Conservation (phyloP, 148 eudicot genomes). For the Cornus kousa region DNA sequence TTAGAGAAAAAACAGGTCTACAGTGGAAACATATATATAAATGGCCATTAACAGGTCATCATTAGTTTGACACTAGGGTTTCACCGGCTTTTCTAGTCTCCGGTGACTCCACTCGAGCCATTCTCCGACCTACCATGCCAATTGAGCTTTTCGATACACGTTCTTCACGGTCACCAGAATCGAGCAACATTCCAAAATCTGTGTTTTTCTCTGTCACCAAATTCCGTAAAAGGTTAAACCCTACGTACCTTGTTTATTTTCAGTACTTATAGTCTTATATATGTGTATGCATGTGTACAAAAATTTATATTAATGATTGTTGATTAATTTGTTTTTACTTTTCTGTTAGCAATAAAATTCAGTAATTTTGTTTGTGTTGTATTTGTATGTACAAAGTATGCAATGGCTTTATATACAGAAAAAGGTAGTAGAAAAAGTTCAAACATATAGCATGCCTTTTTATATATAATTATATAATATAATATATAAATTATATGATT, state of each 20-base stretch:
- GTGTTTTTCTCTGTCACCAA: constrained; percentile 27
- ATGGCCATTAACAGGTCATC: too few relatives aligned
- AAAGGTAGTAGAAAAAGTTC: too few relatives aligned
- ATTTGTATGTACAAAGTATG: too few relatives aligned
- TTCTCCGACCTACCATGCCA: constrained; percentile 21
- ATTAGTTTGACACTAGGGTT: constrained; percentile 47
- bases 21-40: too few relatives aligned
- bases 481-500: too few relatives aligned
- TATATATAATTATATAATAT: too few relatives aligned
- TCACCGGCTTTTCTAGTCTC: constrained; percentile 29
- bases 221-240: constrained; percentile 28
- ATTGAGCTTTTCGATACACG: constrained; percentile 3
- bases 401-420: too few relatives aligned
- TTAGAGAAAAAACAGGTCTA: background rate
- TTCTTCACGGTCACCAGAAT: constrained; percentile 42
- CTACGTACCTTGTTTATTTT: background rate
- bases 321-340: too few relatives aligned
- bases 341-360: too few relatives aligned
- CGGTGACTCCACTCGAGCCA: constrained; percentile 23
- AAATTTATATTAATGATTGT: too few relatives aligned
- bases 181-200: constrained; percentile 10
- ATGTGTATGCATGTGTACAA: background rate
- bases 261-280: background rate
- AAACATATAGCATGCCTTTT: too few relatives aligned
- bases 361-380: too few relatives aligned